A percentile compares a stretch with the other conserved stretches of the same genome.
These are phyloP conservation scores for Carallia pectinifolia DNA, from an alignment of 345 rosid genomes.

Conservation along the genomic window DNA sequence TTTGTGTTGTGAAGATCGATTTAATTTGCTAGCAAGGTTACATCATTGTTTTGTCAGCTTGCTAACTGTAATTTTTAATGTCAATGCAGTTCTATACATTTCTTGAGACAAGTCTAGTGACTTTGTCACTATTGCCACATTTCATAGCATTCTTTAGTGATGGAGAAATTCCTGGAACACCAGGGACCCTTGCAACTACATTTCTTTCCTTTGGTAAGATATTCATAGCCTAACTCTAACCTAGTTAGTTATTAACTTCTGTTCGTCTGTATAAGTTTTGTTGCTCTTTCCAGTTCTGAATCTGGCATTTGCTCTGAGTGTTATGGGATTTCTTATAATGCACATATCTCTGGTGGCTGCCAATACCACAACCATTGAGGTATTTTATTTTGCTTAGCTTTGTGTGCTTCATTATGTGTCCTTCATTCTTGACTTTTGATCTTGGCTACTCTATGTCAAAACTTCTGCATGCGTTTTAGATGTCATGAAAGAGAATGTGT, in stretches of 20 bases:
- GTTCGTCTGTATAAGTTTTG: constrained; percentile 2
- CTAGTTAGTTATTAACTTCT: neutral
- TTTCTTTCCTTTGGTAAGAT: constrained; percentile 89
- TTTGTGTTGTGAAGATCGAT: neutral
- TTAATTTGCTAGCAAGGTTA: neutral
- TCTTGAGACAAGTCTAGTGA: constrained; percentile 86
- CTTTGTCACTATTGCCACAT: constrained; percentile 77
- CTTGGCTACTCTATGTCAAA: neutral
- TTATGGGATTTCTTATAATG: constrained; percentile 92
- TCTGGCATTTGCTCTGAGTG: constrained; percentile 92
- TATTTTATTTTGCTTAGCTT: constrained; percentile 24
- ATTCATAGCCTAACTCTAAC: constrained; percentile 1
- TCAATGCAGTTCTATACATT: constrained; percentile 90
- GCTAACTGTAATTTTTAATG: constrained; percentile 14
- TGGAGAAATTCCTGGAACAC: constrained; percentile 92
- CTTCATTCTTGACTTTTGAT: neutral
- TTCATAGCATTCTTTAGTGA: constrained; percentile 90
- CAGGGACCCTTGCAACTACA: constrained; percentile 90
- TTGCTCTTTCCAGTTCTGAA: constrained; percentile 68
- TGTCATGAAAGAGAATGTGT: neutral
- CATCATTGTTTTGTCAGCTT: neutral
- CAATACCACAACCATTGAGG: constrained; percentile 98
- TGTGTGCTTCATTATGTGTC: neutral
- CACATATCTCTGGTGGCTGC: constrained; percentile 78
- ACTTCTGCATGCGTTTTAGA: neutral